Conservation (phyloP, 192 early-diverging fungal species). For the Funneliformis geosporum region DNA sequence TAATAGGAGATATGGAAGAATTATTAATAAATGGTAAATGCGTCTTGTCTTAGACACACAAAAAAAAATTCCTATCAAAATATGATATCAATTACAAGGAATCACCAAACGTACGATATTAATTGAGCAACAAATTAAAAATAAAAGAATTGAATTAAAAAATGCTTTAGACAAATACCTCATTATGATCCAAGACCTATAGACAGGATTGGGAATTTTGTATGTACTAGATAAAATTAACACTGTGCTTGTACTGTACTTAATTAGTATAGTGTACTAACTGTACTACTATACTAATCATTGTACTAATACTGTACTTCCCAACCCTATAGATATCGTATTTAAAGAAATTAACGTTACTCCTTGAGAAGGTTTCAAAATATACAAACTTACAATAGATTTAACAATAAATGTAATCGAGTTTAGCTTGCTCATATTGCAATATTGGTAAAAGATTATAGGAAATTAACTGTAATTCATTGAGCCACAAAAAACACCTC, state of each 20-base stretch:
- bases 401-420: not conserved
- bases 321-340: not conserved
- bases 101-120: not conserved
- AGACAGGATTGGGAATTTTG: too few relatives aligned
- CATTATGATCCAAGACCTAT: not conserved
- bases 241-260: too few relatives aligned
- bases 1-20: conserved; percentile 27
- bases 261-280: too few relatives aligned
- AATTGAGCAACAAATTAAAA: not conserved
- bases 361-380: not conserved
- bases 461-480: not conserved
- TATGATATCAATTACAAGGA: not conserved
- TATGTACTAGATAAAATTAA: too few relatives aligned
- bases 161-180: not conserved
- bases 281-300: too few relatives aligned
- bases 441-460: not conserved
- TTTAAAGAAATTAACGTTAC: not conserved
- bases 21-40: conserved; percentile 25
- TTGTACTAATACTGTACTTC: too few relatives aligned
- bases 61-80: conserved; percentile 24
- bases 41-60: conserved; percentile 15
- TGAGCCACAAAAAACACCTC: not conserved
- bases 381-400: not conserved
- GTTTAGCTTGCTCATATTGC: not conserved
- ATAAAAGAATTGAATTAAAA: not conserved